Base-by-base conservation (phyloP, 2,329 filamentous ascomycete species). In the Chaetomium globosum region DNA sequence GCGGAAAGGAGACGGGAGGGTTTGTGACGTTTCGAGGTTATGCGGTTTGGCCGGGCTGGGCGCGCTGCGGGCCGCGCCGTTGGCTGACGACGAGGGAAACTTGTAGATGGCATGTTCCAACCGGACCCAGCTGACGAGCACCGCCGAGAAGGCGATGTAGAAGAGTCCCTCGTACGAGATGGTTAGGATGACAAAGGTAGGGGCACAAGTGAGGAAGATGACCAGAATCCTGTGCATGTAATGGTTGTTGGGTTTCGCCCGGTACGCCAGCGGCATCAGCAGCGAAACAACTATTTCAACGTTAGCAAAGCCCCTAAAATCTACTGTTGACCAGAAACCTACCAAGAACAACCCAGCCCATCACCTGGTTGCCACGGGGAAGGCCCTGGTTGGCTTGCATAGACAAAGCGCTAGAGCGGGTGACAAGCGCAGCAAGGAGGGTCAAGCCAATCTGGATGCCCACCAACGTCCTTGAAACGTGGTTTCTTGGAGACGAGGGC, bases 121-220 rank as follows among this genome's bases (percentile, higher is more conserved):
- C n/a, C 89, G 87, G 39, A 97, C 91, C 95, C 95, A 99, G 63
- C 89, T 88, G 59, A 97, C 83, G 5, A 99, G 80, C 26, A 89
- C 91, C 61, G 90, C 81, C 73, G 89, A 93, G 77, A 97, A 99
- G 12, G 89, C 87, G 66, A 97, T 87, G 77, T 98, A 99, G 77
- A 99, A 99, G 2, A 99, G 83, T 0, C 94, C 94, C 77, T 99
- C 95, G 79, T 96, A 99, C 0, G 94, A 97, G 71, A 98, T 97
- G 8, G 93, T 96, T 59, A 99, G 86, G 73, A 99, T 94, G 74
- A 99, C 90, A 77, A 98, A 99, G 1, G 90, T 90, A 0, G 95
- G 95, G 0, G 94, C 90, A 75, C 96, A 98, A 5, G 93, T 91
- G 57, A 99, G 82, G 80, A 98, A 99, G 61, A 97, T 88, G 71